Base-by-base conservation (phyloP, 176 grass and related monocot genomes). In the Carex parvula region DNA sequence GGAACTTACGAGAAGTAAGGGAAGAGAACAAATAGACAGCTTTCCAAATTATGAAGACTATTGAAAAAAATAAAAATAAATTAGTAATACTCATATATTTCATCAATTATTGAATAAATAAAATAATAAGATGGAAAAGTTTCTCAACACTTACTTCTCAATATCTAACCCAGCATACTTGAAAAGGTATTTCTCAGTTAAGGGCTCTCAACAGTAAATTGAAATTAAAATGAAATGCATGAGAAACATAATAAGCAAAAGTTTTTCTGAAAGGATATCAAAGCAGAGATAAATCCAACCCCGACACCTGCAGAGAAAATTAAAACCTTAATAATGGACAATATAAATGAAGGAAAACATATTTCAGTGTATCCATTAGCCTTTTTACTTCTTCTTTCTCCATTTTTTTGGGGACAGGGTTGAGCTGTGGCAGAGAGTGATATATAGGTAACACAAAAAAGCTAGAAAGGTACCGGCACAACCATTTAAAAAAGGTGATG, bases 1-100 rank as follows among this genome's bases (percentile, higher is more conserved):
- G 44, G 18, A 65, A 83, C 95, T 98, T 95, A 98, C 96, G 96
- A 98, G 78, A 98, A 98, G 32, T 98, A 98, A 41, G 96, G 96
- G 79, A 98, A 98, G 80, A 98, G 96, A 87, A 98, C 96, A 84
- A 98, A 95, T 70, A 98, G 89, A 75, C 96, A 98, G 91, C 96
- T 93, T 84, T 98, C 96, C 93, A 98, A 93, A 79, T 98, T 95
- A 78, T 98, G 91, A 87, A 98, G 88, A 83, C 96, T 98, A 81
- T 9, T 8, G 60, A 37, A 33, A 80, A 61, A 61, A 90, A 81
- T 4, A 84, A 53, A 84, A 86, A 79, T 5, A 85, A 60, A 48
- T 62, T 84, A 87, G 17, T 30, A 70, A 81, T 58, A 70, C 76
- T 67, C 24, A 18, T 17, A 83, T 73, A 37, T 88, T 80, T 41